These are phyloP conservation scores for Proliferodiscus dingleyae DNA, from an alignment of 2,329 filamentous ascomycete species.

Conservation along the genomic window DNA sequence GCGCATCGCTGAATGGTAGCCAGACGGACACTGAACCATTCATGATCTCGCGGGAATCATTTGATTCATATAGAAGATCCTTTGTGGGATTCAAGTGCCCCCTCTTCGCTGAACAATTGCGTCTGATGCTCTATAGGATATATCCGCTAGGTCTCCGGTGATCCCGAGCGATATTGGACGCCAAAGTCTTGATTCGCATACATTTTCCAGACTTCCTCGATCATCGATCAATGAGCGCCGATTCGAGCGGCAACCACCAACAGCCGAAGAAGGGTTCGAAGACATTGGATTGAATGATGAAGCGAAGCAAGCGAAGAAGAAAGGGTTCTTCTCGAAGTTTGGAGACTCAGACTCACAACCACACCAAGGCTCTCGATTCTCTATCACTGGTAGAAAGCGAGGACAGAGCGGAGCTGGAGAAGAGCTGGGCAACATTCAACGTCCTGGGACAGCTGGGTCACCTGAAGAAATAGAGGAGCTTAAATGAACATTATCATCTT, in stretches of 20 bases:
- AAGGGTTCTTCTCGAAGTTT: slow-evolving; percentile 78
- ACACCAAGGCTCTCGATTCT: slow-evolving; percentile 52
- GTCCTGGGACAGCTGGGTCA: slow-evolving; percentile 18
- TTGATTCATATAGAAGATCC: slow-evolving; percentile 91
- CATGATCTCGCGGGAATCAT: slow-evolving; percentile 91
- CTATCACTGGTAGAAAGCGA: slow-evolving; percentile 67
- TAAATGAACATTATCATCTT: slow-evolving; percentile 26
- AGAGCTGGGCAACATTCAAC: slow-evolving; percentile 60
- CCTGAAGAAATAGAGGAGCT: slow-evolving; percentile 19
- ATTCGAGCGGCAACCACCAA: slow-evolving; percentile 57
- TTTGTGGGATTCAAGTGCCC: slow-evolving; percentile 60
- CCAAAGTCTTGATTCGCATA: slow-evolving; percentile 74
- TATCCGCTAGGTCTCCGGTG: slow-evolving; percentile 80
- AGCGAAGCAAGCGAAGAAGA: slow-evolving; percentile 52
- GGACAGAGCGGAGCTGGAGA: slow-evolving; percentile 65
- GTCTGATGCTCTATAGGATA: slow-evolving; percentile 58
- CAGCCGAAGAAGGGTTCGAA: slow-evolving; percentile 77
- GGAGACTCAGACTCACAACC: slow-evolving; percentile 48
- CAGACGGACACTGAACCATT: slow-evolving; percentile 86
- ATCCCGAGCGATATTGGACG: slow-evolving; percentile 58
- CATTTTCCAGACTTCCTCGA: slow-evolving; percentile 57
- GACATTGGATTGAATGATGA: slow-evolving; percentile 86
- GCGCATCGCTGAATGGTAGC: slow-evolving; percentile 51
- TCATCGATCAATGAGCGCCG: slow-evolving; percentile 54
- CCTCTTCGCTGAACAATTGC: not conserved